These are phyloP conservation scores for Rhypophila decipiens DNA, from an alignment of 495 filamentous ascomycete species.

Conservation along the genomic window DNA sequence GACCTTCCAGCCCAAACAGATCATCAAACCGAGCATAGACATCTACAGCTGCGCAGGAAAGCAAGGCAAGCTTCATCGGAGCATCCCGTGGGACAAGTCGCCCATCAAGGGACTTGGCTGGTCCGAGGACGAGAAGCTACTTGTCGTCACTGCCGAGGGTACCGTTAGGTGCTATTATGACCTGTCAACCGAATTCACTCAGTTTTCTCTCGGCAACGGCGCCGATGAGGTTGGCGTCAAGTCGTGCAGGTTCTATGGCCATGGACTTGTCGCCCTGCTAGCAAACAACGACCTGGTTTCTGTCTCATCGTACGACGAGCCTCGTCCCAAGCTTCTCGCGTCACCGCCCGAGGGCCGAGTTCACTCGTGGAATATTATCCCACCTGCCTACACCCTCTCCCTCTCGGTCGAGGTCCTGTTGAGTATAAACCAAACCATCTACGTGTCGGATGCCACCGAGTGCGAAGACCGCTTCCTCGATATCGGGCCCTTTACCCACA, in stretches of 20 bases:
- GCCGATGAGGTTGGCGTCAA: constrained; percentile 82
- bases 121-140: constrained; percentile 92
- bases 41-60: constrained; percentile 91
- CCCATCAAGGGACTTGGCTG: constrained; percentile 85
- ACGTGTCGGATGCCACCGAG: constrained; percentile 79
- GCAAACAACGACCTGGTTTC: constrained; percentile 82
- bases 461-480: constrained; percentile 85
- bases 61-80: constrained; percentile 71
- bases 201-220: constrained; percentile 89
- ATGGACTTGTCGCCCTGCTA: constrained; percentile 88
- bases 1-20: constrained; percentile 62
- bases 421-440: constrained; percentile 77
- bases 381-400: constrained; percentile 86
- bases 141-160: constrained; percentile 84
- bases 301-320: constrained; percentile 85
- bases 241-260: constrained; percentile 83
- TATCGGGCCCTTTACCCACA: constrained; percentile 86
- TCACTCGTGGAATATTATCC: constrained; percentile 82
- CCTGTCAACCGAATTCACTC: constrained; percentile 86
- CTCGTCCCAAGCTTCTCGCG: constrained; percentile 76
- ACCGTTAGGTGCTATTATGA: constrained; percentile 89
- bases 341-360: constrained; percentile 71
- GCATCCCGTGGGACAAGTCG: constrained; percentile 79
- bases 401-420: constrained; percentile 90
- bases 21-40: constrained; percentile 78